These are phyloP conservation scores for Mallotus japonicus DNA, from an alignment of 441 rosid species.

Conservation along the genomic window DNA sequence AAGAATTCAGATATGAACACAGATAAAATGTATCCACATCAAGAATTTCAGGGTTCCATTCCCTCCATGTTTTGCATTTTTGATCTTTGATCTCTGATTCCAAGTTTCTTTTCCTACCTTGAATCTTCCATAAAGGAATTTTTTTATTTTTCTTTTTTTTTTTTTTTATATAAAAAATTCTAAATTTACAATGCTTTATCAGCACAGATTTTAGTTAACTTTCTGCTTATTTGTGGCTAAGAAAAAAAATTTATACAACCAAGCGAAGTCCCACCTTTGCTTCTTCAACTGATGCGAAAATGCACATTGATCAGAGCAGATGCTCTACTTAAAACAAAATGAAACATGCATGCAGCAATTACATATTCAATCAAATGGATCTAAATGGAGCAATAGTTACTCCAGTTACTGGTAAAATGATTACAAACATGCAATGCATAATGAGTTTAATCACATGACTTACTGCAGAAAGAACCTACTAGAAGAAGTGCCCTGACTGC, in stretches of 20 bases:
- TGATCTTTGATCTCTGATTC: not conserved
- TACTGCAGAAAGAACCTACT: conserved; percentile 55
- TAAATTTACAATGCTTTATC: not conserved
- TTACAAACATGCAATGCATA: conserved; percentile 19
- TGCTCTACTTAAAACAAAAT: conserved; percentile 9
- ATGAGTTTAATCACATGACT: conserved; percentile 24
- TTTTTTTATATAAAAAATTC: not conserved
- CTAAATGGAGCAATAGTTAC: not conserved
- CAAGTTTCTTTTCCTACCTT: conserved; percentile 3
- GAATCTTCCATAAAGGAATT: not conserved
- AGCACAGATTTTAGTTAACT: not conserved
- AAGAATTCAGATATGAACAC: not conserved
- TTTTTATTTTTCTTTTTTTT: not conserved
- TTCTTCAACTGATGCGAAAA: conserved; percentile 3
- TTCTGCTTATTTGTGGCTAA: not conserved
- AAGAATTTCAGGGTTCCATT: not conserved
- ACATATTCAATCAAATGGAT: conserved; percentile 22
- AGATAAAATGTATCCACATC: not conserved
- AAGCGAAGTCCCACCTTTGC: not conserved
- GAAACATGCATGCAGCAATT: conserved; percentile 7
- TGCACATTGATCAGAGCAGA: not conserved
- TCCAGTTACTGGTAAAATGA: not conserved
- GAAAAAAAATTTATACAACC: not conserved
- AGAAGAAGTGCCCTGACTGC: conserved; percentile 87
- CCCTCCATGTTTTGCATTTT: not conserved